Percentiles rank a stretch among this genome's conserved stretches.
Conservation (phyloP, 768 basidiomycete genomes). For the Boletus sp. region DNA sequence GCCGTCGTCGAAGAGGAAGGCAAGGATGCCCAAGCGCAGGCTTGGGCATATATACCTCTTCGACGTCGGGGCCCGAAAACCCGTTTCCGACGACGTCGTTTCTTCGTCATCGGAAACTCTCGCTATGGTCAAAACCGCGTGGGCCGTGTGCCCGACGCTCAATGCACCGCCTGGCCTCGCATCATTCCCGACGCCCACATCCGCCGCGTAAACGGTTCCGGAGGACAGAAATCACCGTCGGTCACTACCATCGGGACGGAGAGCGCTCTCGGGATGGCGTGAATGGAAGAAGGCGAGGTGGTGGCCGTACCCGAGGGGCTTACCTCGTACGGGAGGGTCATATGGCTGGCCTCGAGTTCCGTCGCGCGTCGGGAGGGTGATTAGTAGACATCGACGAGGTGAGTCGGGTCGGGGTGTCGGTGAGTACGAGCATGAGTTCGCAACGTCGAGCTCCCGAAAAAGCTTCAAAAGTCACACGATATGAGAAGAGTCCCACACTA, state of each 20-base stretch:
- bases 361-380: slow-evolving; percentile 73
- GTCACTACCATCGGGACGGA: slow-evolving; percentile 74
- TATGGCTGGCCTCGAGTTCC: slow-evolving; percentile 46
- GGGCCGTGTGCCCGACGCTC: slow-evolving; percentile 51
- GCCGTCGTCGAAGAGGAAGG: too few relatives aligned
- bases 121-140: slow-evolving; percentile 46
- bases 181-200: slow-evolving; percentile 83
- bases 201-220: slow-evolving; percentile 65
- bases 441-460: too few relatives aligned
- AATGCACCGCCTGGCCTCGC: slow-evolving; percentile 40
- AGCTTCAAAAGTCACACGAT: too few relatives aligned
- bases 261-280: slow-evolving; percentile 50
- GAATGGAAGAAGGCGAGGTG: slow-evolving; percentile 77
- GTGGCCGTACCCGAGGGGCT: slow-evolving; percentile 57
- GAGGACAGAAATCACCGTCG: slow-evolving; percentile 69
- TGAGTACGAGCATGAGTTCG: slow-evolving; percentile 42
- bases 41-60: background rate
- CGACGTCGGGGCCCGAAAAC: too few relatives aligned
- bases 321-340: slow-evolving; percentile 38
- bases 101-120: too few relatives aligned
- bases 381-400: slow-evolving; percentile 60
- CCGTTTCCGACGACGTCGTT: too few relatives aligned
- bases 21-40: background rate
- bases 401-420: slow-evolving; percentile 54
- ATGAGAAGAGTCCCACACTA: too few relatives aligned